Evolutionary conservation across 73 alveolate species (phyloP).

Genomic region (Blepharisma stoltei): DNA sequence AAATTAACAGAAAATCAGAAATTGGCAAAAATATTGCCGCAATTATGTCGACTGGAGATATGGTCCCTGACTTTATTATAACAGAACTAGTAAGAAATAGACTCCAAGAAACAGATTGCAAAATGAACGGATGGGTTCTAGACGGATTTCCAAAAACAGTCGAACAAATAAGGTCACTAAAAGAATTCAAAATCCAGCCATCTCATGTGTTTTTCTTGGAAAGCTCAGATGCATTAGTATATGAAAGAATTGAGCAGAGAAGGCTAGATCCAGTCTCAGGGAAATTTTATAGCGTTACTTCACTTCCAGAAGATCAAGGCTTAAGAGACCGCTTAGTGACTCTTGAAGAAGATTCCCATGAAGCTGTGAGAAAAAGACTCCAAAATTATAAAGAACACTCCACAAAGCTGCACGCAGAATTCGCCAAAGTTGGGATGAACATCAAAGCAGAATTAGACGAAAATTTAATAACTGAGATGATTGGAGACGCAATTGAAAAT

Average conservation of each 20-base stretch:
- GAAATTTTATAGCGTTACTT: background rate
- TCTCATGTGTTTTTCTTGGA: constrained; percentile 74
- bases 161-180: constrained; percentile 71
- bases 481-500: background rate
- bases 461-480: constrained; percentile 1
- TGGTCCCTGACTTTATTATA: constrained; percentile 79
- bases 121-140: constrained; percentile 88
- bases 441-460: constrained; percentile 1
- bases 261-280: constrained; percentile 78
- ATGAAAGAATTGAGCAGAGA: constrained; percentile 51
- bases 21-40: constrained; percentile 61
- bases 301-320: background rate
- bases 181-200: constrained; percentile 46
- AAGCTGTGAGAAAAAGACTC: background rate
- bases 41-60: constrained; percentile 62
- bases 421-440: constrained; percentile 9
- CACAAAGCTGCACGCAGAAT: constrained; percentile 8
- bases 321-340: background rate
- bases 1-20: constrained; percentile 63
- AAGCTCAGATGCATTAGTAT: constrained; percentile 54
- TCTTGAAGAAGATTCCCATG: background rate
- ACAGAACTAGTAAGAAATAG: constrained; percentile 75
- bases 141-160: constrained; percentile 91
- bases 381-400: constrained; percentile 8
- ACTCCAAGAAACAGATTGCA: constrained; percentile 73